Percentiles rank a stretch among this genome's conserved stretches.
phyloP scores from a whole-genome alignment of 2,329 filamentous ascomycete species.

The Hymenoscyphus fraxineus region DNA sequence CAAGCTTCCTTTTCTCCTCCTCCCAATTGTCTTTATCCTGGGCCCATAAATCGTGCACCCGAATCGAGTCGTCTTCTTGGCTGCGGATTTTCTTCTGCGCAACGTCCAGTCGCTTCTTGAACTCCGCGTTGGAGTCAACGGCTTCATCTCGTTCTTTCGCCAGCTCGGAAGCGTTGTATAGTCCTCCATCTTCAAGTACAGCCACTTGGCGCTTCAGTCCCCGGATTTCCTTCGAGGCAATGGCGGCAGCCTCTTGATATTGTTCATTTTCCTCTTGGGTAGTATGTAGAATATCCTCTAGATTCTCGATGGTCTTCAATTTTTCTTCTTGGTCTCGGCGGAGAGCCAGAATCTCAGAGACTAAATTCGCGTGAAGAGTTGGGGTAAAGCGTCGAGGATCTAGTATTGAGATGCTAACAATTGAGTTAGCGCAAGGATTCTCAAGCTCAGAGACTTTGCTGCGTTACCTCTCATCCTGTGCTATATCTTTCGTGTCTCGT shows the following conservation, averaged over 20 bases:
- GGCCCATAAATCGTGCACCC: constrained; percentile 75
- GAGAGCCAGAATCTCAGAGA: constrained; percentile 86
- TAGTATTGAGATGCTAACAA: constrained; percentile 54
- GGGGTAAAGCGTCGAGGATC: constrained; percentile 93
- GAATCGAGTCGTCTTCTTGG: constrained; percentile 79
- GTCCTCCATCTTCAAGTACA: constrained; percentile 80
- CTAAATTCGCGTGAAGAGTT: constrained; percentile 87
- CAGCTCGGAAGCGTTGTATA: constrained; percentile 79
- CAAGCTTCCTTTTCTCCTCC: constrained; percentile 73
- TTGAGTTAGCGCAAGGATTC: constrained; percentile 18
- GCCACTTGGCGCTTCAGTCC: constrained; percentile 82
- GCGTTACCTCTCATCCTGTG: constrained; percentile 56
- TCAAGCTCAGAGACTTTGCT: constrained; percentile 42
- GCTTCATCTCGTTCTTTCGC: constrained; percentile 83
- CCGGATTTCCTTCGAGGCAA: constrained; percentile 70
- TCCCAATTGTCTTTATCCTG: constrained; percentile 83
- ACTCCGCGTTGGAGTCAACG: constrained; percentile 66
- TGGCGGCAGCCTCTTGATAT: constrained; percentile 58
- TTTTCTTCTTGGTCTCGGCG: constrained; percentile 90
- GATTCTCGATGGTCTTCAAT: constrained; percentile 75
- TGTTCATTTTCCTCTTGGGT: constrained; percentile 71
- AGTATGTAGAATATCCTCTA: constrained; percentile 72
- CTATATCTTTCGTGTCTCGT: constrained; percentile 54
- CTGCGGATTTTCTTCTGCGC: constrained; percentile 72
- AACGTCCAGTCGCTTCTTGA: constrained; percentile 71